A percentile compares a stretch with the other conserved stretches of the same genome.
These are phyloP conservation scores for Fusarium falciforme DNA, from an alignment of 2,329 filamentous ascomycete genomes.

Conservation along the genomic window DNA sequence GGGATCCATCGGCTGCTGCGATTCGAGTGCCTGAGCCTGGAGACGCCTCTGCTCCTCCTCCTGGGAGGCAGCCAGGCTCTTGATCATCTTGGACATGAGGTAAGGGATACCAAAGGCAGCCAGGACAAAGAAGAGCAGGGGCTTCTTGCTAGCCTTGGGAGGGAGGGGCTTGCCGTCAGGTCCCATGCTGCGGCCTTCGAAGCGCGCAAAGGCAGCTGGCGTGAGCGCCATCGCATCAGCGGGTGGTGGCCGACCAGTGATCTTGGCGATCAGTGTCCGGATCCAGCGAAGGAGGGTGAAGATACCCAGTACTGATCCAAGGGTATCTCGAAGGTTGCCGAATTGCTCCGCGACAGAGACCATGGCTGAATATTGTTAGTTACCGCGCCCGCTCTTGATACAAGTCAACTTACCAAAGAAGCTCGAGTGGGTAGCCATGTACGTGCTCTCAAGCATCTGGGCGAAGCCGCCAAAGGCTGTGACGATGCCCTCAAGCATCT, in stretches of 20 bases:
- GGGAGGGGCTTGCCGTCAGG: slow-evolving; percentile 73
- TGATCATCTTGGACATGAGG: slow-evolving; percentile 96
- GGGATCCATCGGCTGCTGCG: slow-evolving; percentile 76
- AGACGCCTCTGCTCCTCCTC: slow-evolving; percentile 80
- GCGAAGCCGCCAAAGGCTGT: slow-evolving; percentile 97
- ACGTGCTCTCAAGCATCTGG: slow-evolving; percentile 99
- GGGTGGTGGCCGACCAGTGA: slow-evolving; percentile 91
- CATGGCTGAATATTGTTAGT: slow-evolving; percentile 74
- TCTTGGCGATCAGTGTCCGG: slow-evolving; percentile 87
- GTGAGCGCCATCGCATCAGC: slow-evolving; percentile 89
- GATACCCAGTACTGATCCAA: slow-evolving; percentile 93
- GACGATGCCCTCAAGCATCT: slow-evolving; percentile 97
- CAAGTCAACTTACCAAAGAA: slow-evolving; percentile 82
- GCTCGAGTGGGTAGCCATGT: slow-evolving; percentile 98
- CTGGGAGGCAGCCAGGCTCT: slow-evolving; percentile 82
- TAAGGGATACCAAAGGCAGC: slow-evolving; percentile 97
- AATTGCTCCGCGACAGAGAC: slow-evolving; percentile 98
- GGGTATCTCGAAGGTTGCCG: slow-evolving; percentile 89
- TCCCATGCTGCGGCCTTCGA: slow-evolving; percentile 75
- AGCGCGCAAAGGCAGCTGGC: slow-evolving; percentile 89
- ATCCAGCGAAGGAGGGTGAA: slow-evolving; percentile 97
- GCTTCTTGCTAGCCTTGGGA: slow-evolving; percentile 88
- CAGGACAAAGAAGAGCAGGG: slow-evolving; percentile 93
- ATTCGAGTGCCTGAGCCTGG: slow-evolving; percentile 62
- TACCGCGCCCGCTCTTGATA: background rate